phyloP scores from a whole-genome alignment of 1,139 yeast genomes.

The Yamadazyma triangularis region DNA sequence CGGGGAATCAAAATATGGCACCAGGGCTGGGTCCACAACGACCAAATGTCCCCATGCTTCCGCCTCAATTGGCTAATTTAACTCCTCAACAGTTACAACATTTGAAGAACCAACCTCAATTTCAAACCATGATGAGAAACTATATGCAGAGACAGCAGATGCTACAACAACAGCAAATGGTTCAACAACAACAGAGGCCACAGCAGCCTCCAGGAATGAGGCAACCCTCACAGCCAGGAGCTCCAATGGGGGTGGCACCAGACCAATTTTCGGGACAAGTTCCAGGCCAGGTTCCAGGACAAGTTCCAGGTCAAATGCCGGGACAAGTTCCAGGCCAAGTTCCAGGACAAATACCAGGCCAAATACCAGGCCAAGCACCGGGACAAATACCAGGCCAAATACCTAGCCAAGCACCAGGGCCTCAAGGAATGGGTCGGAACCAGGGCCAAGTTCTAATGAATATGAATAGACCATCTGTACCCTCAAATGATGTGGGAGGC shows the following conservation, averaged over 20 bases:
- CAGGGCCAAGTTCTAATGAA: too few relatives aligned
- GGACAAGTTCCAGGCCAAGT: slow-evolving; percentile 3
- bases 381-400: slow-evolving; percentile 2
- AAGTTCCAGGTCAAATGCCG: slow-evolving; percentile 3
- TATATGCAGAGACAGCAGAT: slow-evolving; percentile 36
- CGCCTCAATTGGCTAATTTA: slow-evolving; percentile 30
- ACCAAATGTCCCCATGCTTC: not conserved
- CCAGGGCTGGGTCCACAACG: not conserved
- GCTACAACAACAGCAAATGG: slow-evolving; percentile 11
- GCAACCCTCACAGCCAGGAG: slow-evolving; percentile 4
- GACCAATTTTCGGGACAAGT: too few relatives aligned
- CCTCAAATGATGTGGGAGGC: too few relatives aligned
- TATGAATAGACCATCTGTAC: too few relatives aligned
- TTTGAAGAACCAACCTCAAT: slow-evolving; percentile 45
- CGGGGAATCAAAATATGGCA: not conserved
- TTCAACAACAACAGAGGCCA: slow-evolving; percentile 4
- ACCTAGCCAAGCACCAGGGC: slow-evolving; percentile 5
- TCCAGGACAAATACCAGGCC: not conserved
- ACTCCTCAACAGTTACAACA: slow-evolving; percentile 46
- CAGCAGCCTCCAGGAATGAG: not conserved
- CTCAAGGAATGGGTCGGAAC: not conserved
- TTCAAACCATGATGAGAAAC: slow-evolving; percentile 35
- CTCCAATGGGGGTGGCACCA: too few relatives aligned
- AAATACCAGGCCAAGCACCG: not conserved
- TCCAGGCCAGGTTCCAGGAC: too few relatives aligned